Conservation (phyloP, 345 rosid genomes). For the Hirschfeldia incana region DNA sequence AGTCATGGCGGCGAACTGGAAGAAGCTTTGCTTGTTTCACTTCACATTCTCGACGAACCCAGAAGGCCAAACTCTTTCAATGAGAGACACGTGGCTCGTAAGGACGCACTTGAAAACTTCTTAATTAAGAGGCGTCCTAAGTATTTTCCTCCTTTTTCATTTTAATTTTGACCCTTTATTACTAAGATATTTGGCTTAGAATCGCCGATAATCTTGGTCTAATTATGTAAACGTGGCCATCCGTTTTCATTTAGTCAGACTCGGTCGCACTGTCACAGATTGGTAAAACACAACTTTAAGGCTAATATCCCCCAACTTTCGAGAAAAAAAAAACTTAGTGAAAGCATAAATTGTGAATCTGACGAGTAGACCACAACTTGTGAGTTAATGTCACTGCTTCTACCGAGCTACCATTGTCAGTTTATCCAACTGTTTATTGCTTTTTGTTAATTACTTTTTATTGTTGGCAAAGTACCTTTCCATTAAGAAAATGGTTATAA, state of each 20-base stretch:
- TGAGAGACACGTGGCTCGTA: too few species aligned
- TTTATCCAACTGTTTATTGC: background rate
- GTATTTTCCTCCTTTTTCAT: too few species aligned
- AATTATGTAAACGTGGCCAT: background rate
- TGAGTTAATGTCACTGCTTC: background rate
- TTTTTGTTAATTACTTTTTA: background rate
- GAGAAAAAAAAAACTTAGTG: too few species aligned
- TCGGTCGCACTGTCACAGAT: too few species aligned
- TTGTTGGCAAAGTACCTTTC: background rate
- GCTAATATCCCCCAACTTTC: too few species aligned
- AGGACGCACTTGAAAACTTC: too few species aligned
- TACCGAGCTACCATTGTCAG: background rate
- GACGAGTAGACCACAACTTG: background rate
- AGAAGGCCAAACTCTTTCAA: background rate
- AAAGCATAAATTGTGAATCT: background rate
- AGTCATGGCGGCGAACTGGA: constrained; percentile 73
- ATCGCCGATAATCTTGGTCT: too few species aligned
- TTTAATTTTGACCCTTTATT: too few species aligned
- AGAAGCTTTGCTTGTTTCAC: constrained; percentile 63
- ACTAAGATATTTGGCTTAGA: too few species aligned
- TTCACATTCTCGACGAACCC: constrained; percentile 59
- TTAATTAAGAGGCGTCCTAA: too few species aligned
- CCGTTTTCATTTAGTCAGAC: background rate
- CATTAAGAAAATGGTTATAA: background rate
- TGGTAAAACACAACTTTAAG: too few species aligned